A percentile compares a stretch with the other conserved stretches of the same genome.
These are phyloP conservation scores for Cladosporium phlei DNA, from an alignment of 2,329 filamentous ascomycete genomes.

Conservation along the genomic window DNA sequence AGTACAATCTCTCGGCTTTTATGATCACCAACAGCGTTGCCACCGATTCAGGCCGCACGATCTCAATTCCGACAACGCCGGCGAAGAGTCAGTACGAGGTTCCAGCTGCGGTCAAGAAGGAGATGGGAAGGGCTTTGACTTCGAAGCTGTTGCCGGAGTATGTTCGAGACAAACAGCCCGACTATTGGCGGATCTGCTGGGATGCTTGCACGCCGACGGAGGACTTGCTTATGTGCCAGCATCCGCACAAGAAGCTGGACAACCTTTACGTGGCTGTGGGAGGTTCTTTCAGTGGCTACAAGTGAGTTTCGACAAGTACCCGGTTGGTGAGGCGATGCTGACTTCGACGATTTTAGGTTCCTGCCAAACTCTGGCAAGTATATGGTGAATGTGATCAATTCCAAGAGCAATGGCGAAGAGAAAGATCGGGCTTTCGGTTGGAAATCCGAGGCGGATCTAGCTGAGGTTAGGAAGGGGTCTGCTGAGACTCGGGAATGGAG, in stretches of 20 bases:
- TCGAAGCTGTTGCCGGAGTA: slow-evolving; percentile 32
- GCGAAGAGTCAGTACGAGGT: slow-evolving; percentile 41
- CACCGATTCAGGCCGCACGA: slow-evolving; percentile 45
- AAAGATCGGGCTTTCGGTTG: slow-evolving; percentile 25
- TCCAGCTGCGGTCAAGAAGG: slow-evolving; percentile 39
- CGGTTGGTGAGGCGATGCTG: neutral
- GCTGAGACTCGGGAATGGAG: neutral
- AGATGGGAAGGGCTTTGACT: slow-evolving; percentile 32
- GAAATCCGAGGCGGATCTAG: neutral
- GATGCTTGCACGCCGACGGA: slow-evolving; percentile 59
- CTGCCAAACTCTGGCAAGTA: slow-evolving; percentile 60
- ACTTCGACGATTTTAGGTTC: slow-evolving; percentile 29
- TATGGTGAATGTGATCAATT: slow-evolving; percentile 41
- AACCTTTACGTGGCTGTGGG: slow-evolving; percentile 58
- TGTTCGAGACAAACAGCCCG: slow-evolving; percentile 29
- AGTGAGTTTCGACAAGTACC: slow-evolving; percentile 28
- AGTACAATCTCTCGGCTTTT: slow-evolving; percentile 39
- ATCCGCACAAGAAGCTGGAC: slow-evolving; percentile 45
- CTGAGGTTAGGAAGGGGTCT: neutral
- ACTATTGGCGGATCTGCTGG: slow-evolving; percentile 49
- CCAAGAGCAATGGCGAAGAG: slow-evolving; percentile 33
- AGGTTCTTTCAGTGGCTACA: slow-evolving; percentile 62
- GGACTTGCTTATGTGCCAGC: slow-evolving; percentile 55
- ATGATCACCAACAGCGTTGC: slow-evolving; percentile 48
- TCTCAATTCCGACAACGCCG: slow-evolving; percentile 48